phyloP scores from a whole-genome alignment of 1,284 basidiomycete species.

The Prillingera fragicola region DNA sequence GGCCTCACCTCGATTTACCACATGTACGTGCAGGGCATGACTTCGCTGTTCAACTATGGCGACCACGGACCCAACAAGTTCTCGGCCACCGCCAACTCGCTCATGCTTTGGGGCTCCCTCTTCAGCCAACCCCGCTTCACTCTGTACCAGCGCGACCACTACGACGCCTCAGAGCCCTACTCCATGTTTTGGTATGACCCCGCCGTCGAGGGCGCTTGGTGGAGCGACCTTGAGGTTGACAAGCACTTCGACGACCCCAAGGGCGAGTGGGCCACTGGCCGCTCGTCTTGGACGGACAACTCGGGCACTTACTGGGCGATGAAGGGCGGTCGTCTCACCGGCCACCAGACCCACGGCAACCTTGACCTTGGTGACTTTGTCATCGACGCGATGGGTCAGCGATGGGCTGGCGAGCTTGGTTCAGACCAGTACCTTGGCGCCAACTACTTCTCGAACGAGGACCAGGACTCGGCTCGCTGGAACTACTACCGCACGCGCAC shows the following conservation, averaged over 20 bases:
- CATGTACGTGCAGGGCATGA: conserved; percentile 80
- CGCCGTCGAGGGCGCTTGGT: conserved; percentile 75
- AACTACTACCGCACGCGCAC: conserved; percentile 92
- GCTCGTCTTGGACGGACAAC: conserved; percentile 85
- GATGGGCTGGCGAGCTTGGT: conserved; percentile 94
- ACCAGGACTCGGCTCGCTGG: conserved; percentile 69
- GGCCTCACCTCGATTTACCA: conserved; percentile 77
- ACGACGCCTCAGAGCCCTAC: conserved; percentile 84
- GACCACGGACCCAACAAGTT: conserved; percentile 93
- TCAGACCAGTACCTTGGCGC: conserved; percentile 72
- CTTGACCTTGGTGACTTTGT: conserved; percentile 92
- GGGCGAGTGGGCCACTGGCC: conserved; percentile 84
- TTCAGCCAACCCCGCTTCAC: conserved; percentile 68
- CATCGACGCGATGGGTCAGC: conserved; percentile 84
- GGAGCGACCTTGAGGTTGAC: conserved; percentile 79
- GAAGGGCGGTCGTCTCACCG: conserved; percentile 72
- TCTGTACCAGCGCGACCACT: conserved; percentile 88
- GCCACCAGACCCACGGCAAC: conserved; percentile 89
- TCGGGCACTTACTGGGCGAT: conserved; percentile 78
- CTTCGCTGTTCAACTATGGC: conserved; percentile 84
- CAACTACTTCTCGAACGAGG: conserved; percentile 66
- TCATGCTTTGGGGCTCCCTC: conserved; percentile 60
- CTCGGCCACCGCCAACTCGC: conserved; percentile 51
- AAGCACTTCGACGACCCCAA: conserved; percentile 64
- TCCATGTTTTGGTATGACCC: conserved; percentile 98